phyloP scores from a whole-genome alignment of 352 stramenopile species.

The Globisporangium carolinianum region DNA sequence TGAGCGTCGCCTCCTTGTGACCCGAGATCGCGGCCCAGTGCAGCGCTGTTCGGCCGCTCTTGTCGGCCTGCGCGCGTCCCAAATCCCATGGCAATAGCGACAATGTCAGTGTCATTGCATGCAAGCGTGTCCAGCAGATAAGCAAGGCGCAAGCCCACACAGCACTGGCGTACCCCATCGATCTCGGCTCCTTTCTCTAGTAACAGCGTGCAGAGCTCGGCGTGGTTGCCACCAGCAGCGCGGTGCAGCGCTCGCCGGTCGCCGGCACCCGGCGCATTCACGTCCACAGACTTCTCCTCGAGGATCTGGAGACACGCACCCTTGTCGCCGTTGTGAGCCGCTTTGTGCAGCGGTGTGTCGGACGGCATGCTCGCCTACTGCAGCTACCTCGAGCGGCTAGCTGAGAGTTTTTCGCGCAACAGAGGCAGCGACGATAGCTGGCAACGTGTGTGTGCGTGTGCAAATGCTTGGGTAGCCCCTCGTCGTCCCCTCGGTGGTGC shows the following conservation, averaged over 20 bases:
- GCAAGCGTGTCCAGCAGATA: neutral
- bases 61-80: conserved; percentile 65
- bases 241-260: conserved; percentile 85
- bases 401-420: too few species aligned
- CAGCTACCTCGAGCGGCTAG: neutral
- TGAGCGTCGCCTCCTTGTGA: conserved; percentile 85
- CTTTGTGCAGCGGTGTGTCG: conserved; percentile 87
- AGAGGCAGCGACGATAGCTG: neutral
- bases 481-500: neutral
- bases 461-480: neutral
- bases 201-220: conserved; percentile 83
- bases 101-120: neutral
- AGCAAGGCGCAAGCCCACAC: too few species aligned
- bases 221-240: conserved; percentile 82
- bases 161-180: conserved; percentile 46
- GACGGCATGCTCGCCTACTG: conserved; percentile 51
- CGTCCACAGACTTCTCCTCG: conserved; percentile 84
- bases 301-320: conserved; percentile 80
- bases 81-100: neutral
- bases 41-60: conserved; percentile 88
- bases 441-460: neutral
- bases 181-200: conserved; percentile 85
- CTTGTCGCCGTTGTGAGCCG: conserved; percentile 88
- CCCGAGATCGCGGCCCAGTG: conserved; percentile 92
- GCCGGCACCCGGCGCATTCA: conserved; percentile 81